Evolutionary conservation across 1,139 yeast species (phyloP).

Genomic region (Debaryomyces nepalensis): DNA sequence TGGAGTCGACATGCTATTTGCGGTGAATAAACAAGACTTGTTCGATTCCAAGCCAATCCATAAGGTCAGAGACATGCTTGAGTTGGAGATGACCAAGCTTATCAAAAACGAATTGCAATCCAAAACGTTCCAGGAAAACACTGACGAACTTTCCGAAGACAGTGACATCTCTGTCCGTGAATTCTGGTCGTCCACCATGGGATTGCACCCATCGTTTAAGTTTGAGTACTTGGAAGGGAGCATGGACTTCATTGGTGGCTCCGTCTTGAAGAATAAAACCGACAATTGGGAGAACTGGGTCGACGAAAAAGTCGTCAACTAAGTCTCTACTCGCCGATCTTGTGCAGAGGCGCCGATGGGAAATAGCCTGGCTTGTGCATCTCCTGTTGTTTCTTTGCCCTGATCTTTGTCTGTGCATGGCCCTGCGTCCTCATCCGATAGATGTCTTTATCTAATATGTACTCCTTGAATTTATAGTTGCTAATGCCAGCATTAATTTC

Average conservation of each 20-base stretch:
- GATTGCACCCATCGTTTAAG: constrained; percentile 47
- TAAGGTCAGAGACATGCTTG: constrained; percentile 62
- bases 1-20: constrained; percentile 74
- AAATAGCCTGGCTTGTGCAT: constrained; percentile 51
- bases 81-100: constrained; percentile 63
- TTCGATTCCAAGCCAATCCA: constrained; percentile 78
- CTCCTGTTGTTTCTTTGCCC: constrained; percentile 45
- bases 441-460: constrained; percentile 55
- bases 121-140: constrained; percentile 23
- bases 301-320: constrained; percentile 69
- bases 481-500: constrained; percentile 26
- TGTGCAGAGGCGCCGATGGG: constrained; percentile 57
- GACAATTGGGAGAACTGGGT: constrained; percentile 78
- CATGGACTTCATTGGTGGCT: constrained; percentile 72
- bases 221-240: constrained; percentile 76
- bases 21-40: constrained; percentile 81
- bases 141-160: constrained; percentile 29
- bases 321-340: constrained; percentile 14
- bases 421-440: constrained; percentile 55
- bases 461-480: constrained; percentile 48
- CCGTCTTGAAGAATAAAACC: constrained; percentile 59
- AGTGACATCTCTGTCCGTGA: constrained; percentile 37
- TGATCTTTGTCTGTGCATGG: constrained; percentile 42
- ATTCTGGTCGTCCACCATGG: constrained; percentile 53
- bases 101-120: constrained; percentile 50